Evolutionary conservation across 139 green algal genomes (phyloP).

Genomic region (Chlamydomonas applanata): DNA sequence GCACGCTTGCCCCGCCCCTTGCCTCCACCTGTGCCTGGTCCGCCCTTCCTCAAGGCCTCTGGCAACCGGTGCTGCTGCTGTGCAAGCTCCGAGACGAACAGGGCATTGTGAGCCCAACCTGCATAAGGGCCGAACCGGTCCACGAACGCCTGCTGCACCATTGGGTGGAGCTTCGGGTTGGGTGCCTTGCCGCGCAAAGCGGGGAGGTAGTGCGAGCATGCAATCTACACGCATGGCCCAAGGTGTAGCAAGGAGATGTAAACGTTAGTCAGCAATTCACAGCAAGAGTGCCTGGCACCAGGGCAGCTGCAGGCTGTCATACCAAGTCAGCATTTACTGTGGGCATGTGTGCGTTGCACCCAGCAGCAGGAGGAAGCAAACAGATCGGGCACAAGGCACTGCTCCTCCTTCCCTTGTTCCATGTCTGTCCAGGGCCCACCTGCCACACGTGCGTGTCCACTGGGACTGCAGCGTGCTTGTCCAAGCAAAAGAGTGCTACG

Average conservation of each 20-base stretch:
- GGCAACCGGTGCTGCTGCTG: slow-evolving; percentile 41
- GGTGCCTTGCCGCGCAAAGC: slow-evolving; percentile 74
- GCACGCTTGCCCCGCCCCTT: no score
- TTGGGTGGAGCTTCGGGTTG: slow-evolving; percentile 52
- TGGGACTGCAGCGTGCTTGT: slow-evolving; percentile 88
- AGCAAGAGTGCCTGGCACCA: neutral
- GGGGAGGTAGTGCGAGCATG: slow-evolving; percentile 13
- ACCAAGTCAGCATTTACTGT: no score
- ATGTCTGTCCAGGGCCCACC: slow-evolving; percentile 26
- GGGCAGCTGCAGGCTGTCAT: neutral
- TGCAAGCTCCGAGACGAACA: slow-evolving; percentile 89
- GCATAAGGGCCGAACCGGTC: slow-evolving; percentile 78
- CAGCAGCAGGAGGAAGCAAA: neutral
- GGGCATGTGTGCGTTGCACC: no score
- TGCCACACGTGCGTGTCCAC: slow-evolving; percentile 98
- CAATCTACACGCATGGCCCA: slow-evolving; percentile 9
- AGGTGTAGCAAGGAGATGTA: neutral
- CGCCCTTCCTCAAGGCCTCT: no score
- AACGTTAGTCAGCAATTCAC: neutral
- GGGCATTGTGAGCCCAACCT: slow-evolving; percentile 90
- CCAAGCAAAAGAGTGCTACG: slow-evolving; percentile 89
- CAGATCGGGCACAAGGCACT: no score
- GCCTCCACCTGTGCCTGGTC: no score
- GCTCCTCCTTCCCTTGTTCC: neutral
- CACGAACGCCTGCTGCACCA: slow-evolving; percentile 59